Conservation (phyloP, 805 yeast genomes). For the Clavispora fructus region DNA sequence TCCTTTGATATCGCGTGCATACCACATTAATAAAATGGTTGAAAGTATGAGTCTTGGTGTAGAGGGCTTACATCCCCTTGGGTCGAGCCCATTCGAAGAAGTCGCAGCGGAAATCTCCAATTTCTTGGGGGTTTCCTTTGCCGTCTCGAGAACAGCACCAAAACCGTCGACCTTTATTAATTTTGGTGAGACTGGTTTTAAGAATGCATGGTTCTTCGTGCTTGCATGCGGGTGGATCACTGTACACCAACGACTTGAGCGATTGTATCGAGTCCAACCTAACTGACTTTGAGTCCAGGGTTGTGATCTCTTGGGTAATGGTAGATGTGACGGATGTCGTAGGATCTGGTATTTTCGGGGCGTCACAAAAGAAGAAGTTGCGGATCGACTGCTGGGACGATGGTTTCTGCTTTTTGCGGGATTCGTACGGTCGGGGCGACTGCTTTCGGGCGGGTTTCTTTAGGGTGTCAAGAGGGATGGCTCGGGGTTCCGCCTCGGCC, state of each 20-base stretch:
- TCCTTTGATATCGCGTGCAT: not conserved
- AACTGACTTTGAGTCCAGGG: not conserved
- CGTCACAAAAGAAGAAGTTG: slow-evolving; percentile 17
- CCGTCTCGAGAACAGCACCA: slow-evolving; percentile 25
- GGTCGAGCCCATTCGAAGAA: slow-evolving; percentile 14
- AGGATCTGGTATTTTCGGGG: not conserved
- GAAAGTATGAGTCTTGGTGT: not conserved
- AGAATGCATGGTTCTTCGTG: slow-evolving; percentile 23
- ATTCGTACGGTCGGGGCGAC: slow-evolving; percentile 11
- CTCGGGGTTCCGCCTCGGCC: too few relatives aligned
- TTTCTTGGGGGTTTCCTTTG: slow-evolving; percentile 9
- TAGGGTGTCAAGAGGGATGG: too few relatives aligned
- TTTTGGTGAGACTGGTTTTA: slow-evolving; percentile 23
- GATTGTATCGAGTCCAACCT: slow-evolving; percentile 1
- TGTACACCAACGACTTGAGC: slow-evolving; percentile 13
- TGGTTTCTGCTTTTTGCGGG: slow-evolving; percentile 14
- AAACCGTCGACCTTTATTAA: slow-evolving; percentile 26
- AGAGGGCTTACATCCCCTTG: not conserved
- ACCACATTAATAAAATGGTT: not conserved
- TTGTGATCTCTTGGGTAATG: too few relatives aligned
- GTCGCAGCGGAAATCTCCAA: slow-evolving; percentile 14
- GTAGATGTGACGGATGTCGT: too few relatives aligned
- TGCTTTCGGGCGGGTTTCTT: not conserved
- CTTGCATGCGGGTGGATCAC: slow-evolving; percentile 22
- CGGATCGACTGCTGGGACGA: slow-evolving; percentile 20